Evolutionary conservation across 352 stramenopile genomes (phyloP), one percentile per base, ranked within the genome.

Genomic region (Phytophthora pinifolia): DNA sequence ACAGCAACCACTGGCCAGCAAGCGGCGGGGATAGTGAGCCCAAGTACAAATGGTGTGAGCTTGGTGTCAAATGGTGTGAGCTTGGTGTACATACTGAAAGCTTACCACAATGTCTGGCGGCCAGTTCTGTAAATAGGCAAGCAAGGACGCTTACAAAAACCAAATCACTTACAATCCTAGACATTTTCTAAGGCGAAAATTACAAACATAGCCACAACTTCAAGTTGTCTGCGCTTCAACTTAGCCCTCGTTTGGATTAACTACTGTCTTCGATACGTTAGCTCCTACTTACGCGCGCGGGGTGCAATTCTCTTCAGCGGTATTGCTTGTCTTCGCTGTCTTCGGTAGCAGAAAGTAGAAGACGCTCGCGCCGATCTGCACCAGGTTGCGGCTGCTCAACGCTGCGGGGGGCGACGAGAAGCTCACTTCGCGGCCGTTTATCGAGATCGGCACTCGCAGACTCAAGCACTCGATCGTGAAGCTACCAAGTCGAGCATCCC

Each of bases 281-380:
- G 25, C 25, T 29, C 25, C 25, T 29, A 29, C 32, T 60, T 59
- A 15, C 42, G 41, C 36, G 15, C 22, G 14, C 22, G 33, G 14
- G 14, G 17, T 41, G 9, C n/a, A 36, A 29, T 32, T 31, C 9
- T 22, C 32, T 39, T 49, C 29, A 10, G 20, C 49, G 20, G 6
- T 4, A 22, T 10, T 33, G 22, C n/a, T 51, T 17, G 27, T 42
- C 34, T 63, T 55, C 6, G 36, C 57, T n/a, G 37, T 18, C 39
- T 73, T 83, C 13, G 85, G 85, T 10, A 95, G 67, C 54, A 95
- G 46, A 33, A 95, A 93, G 58, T 86, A 87, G 46, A 87, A 86
- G 14, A 78, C 63, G 37, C 62, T 74, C 0, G 81, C 67, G n/a
- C 83, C 85, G 35, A 95, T 75, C 44, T 88, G 77, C 31, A 95